Percentiles rank a stretch among this genome's conserved stretches.
Conservation (phyloP, 2,329 filamentous ascomycete genomes). For the Sphaerostilbella broomeana region DNA sequence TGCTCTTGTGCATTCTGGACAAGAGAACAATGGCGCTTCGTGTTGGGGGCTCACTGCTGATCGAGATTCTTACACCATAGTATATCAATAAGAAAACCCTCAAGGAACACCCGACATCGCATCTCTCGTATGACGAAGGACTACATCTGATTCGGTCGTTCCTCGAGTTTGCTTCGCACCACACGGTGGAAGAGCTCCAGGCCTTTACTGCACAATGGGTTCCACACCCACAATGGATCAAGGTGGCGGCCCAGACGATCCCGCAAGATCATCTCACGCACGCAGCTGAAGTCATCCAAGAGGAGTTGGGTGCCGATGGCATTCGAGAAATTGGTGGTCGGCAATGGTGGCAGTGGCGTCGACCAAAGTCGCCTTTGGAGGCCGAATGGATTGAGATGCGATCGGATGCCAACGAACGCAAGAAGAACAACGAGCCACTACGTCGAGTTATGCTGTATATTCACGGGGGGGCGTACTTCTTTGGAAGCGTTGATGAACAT, state of each 20-base stretch:
- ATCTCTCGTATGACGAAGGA: slow-evolving; percentile 91
- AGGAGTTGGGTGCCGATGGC: slow-evolving; percentile 72
- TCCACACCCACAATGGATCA: slow-evolving; percentile 82
- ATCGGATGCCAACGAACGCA: slow-evolving; percentile 62
- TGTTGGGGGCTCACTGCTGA: too few species aligned
- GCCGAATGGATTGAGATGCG: slow-evolving; percentile 98
- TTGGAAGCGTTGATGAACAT: slow-evolving; percentile 92
- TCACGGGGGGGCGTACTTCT: slow-evolving; percentile 92
- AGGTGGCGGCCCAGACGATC: slow-evolving; percentile 63
- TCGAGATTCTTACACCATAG: too few species aligned
- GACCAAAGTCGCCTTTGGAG: slow-evolving; percentile 57
- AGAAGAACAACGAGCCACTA: slow-evolving; percentile 50
- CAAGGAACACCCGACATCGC: slow-evolving; percentile 74
- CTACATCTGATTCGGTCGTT: slow-evolving; percentile 82
- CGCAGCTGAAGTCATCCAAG: slow-evolving; percentile 60
- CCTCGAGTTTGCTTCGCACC: slow-evolving; percentile 74
- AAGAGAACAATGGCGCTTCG: not conserved
- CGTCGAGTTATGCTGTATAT: slow-evolving; percentile 87
- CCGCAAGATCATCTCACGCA: slow-evolving; percentile 54
- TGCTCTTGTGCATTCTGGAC: not conserved
- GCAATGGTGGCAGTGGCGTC: slow-evolving; percentile 86
- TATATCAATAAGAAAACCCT: slow-evolving; percentile 75
- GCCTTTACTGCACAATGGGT: slow-evolving; percentile 89
- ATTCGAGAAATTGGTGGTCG: slow-evolving; percentile 70
- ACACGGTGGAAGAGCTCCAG: slow-evolving; percentile 90